phyloP scores from a whole-genome alignment of 768 basidiomycete genomes.

The Lactarius pseudohatsudake region DNA sequence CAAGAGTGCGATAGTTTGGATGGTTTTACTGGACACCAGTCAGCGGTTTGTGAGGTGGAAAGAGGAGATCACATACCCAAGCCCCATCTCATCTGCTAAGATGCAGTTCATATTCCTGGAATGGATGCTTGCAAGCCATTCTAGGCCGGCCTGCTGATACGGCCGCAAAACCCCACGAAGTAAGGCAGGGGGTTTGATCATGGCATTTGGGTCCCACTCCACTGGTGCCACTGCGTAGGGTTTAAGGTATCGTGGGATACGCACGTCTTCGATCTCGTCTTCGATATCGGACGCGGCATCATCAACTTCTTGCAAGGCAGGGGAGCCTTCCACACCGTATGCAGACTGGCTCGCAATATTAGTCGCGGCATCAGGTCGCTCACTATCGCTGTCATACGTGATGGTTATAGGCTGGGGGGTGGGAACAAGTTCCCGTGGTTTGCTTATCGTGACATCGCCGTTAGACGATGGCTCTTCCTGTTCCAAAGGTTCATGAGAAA shows the following conservation, averaged over 20 bases:
- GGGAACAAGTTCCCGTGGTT: background rate
- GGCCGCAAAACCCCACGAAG: constrained; percentile 87
- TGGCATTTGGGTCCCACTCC: constrained; percentile 59
- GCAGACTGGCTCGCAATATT: constrained; percentile 2
- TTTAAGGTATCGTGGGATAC: constrained; percentile 49
- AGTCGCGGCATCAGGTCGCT: constrained; percentile 2
- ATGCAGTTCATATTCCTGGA: constrained; percentile 79
- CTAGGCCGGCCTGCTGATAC: constrained; percentile 90
- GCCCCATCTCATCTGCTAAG: constrained; percentile 91
- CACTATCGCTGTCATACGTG: constrained; percentile 9
- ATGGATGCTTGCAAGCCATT: constrained; percentile 92
- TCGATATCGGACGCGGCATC: constrained; percentile 39
- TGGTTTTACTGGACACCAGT: constrained; percentile 68
- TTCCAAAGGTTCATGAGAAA: background rate
- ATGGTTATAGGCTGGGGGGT: constrained; percentile 1
- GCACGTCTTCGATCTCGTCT: constrained; percentile 38
- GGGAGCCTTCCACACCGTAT: constrained; percentile 27
- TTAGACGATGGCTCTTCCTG: background rate
- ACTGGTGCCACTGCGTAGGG: constrained; percentile 72
- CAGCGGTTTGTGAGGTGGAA: constrained; percentile 13
- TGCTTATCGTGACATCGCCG: constrained; percentile 3
- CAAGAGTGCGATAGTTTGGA: constrained; percentile 92
- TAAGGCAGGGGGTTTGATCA: constrained; percentile 65
- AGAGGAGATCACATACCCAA: constrained; percentile 60
- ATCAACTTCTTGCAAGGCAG: constrained; percentile 34